Conservation (phyloP, 192 early-diverging fungal genomes). For the Chytriomyces sp. region DNA sequence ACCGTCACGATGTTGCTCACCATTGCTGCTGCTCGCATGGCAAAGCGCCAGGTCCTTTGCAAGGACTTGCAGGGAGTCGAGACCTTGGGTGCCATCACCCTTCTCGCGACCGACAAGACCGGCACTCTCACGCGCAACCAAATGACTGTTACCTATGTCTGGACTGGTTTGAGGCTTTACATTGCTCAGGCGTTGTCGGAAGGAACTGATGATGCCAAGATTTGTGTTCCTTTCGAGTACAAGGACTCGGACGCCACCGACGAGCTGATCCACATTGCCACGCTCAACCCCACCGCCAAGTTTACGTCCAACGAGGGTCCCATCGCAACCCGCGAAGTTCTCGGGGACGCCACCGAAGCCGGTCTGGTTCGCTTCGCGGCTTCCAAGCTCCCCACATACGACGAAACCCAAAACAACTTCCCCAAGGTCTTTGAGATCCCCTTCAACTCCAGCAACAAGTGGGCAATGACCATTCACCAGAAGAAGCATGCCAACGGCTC, state of each 20-base stretch:
- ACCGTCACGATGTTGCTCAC: slow-evolving; percentile 61
- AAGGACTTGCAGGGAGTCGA: slow-evolving; percentile 68
- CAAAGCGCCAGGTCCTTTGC: slow-evolving; percentile 57
- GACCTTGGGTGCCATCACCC: slow-evolving; percentile 62
- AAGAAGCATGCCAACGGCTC: slow-evolving; percentile 68
- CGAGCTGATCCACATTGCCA: slow-evolving; percentile 2
- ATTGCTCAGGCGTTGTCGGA: slow-evolving; percentile 76
- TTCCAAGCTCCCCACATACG: slow-evolving; percentile 68
- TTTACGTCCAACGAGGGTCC: slow-evolving; percentile 59
- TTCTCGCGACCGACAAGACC: slow-evolving; percentile 72
- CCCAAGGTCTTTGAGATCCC: slow-evolving; percentile 96
- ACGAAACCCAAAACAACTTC: slow-evolving; percentile 63
- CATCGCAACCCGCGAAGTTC: slow-evolving; percentile 56
- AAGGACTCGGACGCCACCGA: slow-evolving; percentile 57
- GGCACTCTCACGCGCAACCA: slow-evolving; percentile 70
- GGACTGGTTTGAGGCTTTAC: slow-evolving; percentile 28
- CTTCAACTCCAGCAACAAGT: slow-evolving; percentile 92
- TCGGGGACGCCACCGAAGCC: slow-evolving; percentile 88
- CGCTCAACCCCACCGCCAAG: slow-evolving; percentile 8
- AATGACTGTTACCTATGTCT: slow-evolving; percentile 57
- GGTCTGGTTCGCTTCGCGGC: slow-evolving; percentile 76
- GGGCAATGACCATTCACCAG: slow-evolving; percentile 81
- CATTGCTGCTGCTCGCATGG: slow-evolving; percentile 54
- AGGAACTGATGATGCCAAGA: slow-evolving; percentile 58
- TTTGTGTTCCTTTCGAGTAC: slow-evolving; percentile 57